Conservation (phyloP, 2,329 filamentous ascomycete genomes). For the Arthrobotrys iridis region DNA sequence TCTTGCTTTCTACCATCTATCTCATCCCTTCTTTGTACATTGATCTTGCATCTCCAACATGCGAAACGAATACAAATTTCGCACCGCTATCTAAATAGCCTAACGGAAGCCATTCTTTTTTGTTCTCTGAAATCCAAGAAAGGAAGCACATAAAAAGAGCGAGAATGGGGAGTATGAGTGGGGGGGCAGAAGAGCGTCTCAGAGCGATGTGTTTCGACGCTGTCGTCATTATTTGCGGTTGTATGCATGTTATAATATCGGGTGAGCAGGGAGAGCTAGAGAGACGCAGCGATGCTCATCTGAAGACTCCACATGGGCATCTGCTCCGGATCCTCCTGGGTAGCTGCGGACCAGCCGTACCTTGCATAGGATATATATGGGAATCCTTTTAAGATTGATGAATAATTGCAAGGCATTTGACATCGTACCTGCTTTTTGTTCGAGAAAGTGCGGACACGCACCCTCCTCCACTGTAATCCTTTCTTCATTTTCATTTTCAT, state of each 20-base stretch:
- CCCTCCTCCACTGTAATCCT: no score
- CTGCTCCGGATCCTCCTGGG: background rate
- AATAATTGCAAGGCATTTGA: background rate
- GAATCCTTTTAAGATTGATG: no score
- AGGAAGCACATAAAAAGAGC: no score
- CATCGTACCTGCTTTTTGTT: background rate
- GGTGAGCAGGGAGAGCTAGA: background rate
- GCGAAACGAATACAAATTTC: background rate
- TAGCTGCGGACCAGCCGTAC: slow-evolving; percentile 9
- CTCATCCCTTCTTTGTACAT: background rate
- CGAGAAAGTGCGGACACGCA: no score
- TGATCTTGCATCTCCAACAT: background rate
- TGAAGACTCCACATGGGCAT: slow-evolving; percentile 36
- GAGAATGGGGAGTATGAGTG: no score
- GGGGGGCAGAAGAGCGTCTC: background rate
- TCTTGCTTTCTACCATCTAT: background rate
- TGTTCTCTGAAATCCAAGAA: no score
- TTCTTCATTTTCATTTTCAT: no score
- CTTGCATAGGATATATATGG: slow-evolving; percentile 10
- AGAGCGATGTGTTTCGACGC: background rate
- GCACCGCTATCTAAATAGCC: background rate
- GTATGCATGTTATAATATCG: slow-evolving; percentile 4
- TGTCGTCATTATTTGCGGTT: background rate
- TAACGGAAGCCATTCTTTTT: background rate
- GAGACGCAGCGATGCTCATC: slow-evolving; percentile 10